Conservation (phyloP, 2,329 filamentous ascomycete genomes). For the Cryphonectria nitschkei region DNA sequence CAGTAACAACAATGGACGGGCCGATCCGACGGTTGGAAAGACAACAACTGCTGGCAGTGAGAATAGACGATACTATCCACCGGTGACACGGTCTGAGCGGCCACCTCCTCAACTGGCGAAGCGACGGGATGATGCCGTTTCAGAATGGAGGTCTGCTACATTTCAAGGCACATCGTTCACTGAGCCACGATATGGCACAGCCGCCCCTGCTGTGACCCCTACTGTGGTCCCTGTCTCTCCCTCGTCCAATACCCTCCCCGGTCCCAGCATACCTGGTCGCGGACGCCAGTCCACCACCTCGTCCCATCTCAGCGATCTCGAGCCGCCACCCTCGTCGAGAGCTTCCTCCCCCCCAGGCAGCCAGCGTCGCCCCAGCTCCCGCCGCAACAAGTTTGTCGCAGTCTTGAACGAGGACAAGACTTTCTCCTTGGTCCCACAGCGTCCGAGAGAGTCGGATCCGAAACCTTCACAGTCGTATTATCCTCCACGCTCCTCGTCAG, state of each 20-base stretch:
- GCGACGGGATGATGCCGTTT: slow-evolving; percentile 45
- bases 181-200: slow-evolving; percentile 37
- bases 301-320: slow-evolving; percentile 32
- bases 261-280: slow-evolving; percentile 42
- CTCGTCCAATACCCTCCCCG: slow-evolving; percentile 42
- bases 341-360: slow-evolving; percentile 31
- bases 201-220: slow-evolving; percentile 20
- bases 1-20: slow-evolving; percentile 19
- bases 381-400: slow-evolving; percentile 51
- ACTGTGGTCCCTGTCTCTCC: slow-evolving; percentile 43
- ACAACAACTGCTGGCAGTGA: slow-evolving; percentile 6
- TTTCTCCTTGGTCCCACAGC: slow-evolving; percentile 53
- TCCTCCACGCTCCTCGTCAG: slow-evolving; percentile 28
- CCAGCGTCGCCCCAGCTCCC: slow-evolving; percentile 40
- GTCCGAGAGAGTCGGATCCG: slow-evolving; percentile 27
- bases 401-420: slow-evolving; percentile 60
- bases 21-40: slow-evolving; percentile 15
- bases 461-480: slow-evolving; percentile 20
- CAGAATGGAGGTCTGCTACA: slow-evolving; percentile 48
- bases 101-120: slow-evolving; percentile 25
- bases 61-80: slow-evolving; percentile 12
- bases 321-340: slow-evolving; percentile 33
- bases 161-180: slow-evolving; percentile 36
- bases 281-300: slow-evolving; percentile 21
- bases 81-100: slow-evolving; percentile 31